These are phyloP conservation scores for Globisporangium uncinulatum DNA, from an alignment of 352 stramenopile genomes.

Conservation along the genomic window DNA sequence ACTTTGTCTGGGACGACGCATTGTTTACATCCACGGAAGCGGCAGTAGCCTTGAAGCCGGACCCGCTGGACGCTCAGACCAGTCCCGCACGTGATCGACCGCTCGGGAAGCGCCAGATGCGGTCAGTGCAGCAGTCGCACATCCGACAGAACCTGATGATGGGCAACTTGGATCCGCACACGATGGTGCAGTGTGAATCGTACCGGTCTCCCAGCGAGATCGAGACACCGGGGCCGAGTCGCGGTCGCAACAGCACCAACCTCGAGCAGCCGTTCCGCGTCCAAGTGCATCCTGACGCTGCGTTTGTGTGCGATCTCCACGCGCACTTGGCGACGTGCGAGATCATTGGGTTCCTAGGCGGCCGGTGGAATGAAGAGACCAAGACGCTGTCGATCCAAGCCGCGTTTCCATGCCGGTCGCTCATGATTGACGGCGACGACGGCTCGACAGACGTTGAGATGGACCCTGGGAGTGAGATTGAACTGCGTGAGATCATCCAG, in stretches of 20 bases:
- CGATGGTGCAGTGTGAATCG: slow-evolving; percentile 79
- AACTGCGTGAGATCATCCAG: slow-evolving; percentile 87
- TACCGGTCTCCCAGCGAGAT: slow-evolving; percentile 37
- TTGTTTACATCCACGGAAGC: slow-evolving; percentile 44
- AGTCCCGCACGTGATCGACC: slow-evolving; percentile 17
- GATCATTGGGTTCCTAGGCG: slow-evolving; percentile 93
- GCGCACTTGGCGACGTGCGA: slow-evolving; percentile 90
- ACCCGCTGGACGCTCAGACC: background rate
- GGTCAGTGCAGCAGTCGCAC: slow-evolving; percentile 73
- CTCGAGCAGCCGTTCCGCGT: slow-evolving; percentile 83
- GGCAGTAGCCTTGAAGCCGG: background rate
- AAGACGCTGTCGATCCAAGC: slow-evolving; percentile 91
- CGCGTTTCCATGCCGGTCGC: slow-evolving; percentile 90
- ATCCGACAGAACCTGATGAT: slow-evolving; percentile 72
- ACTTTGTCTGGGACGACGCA: slow-evolving; percentile 64
- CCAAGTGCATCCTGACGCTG: slow-evolving; percentile 84
- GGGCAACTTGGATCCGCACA: slow-evolving; percentile 75
- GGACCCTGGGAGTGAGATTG: slow-evolving; percentile 90
- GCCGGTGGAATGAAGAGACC: slow-evolving; percentile 75
- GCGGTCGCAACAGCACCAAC: slow-evolving; percentile 32
- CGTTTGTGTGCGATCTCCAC: slow-evolving; percentile 91
- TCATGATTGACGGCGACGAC: slow-evolving; percentile 85
- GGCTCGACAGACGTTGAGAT: slow-evolving; percentile 94
- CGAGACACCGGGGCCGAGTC: slow-evolving; percentile 31
- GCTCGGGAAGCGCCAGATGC: slow-evolving; percentile 45